Evolutionary conservation across 2,329 filamentous ascomycete species (phyloP), one percentile per base, ranked within the genome.

Genomic region (Tolypocladium inflatum): DNA sequence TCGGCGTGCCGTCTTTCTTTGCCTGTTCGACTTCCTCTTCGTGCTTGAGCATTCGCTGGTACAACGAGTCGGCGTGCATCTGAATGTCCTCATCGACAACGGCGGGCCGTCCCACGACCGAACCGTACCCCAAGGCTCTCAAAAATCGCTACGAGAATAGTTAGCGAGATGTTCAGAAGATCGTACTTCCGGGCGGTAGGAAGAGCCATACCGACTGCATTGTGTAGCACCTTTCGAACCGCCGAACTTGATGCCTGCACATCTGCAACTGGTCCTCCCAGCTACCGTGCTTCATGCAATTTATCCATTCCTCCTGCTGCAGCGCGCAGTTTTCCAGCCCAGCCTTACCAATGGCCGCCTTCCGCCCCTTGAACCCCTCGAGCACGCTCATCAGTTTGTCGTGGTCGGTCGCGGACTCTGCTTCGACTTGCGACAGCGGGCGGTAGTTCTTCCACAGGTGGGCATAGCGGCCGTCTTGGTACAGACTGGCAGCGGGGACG

Each of bases 381-480:
- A 97, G 78, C 58, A 97, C 86, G 69, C 90, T 85, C 70, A 83
- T 80, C 63, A 95, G 80, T 71, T 89, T 88, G 69, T 96, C 91
- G 67, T 91, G 85, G 65, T 94, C 89, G 43, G 83, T 84, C 70
- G 88, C 88, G 23, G 80, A 79, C 60, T 84, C 84, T 54, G 82
- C 79, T 67, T 93, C 87, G 60, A 95, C 76, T 58, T 88, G 79
- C 41, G 78, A 70, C 56, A 89, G 84, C 10, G 93, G 87, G 59
- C 82, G 82, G 79, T 99, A 99, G 59, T 83, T 90, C 74, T 91
- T 93, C 94, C 94, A 99, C 38, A 99, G 79, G 70, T 97, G 83
- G 58, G 92, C 91, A 73, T 85, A 85, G 51, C 82, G 79, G n/a
- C 82, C 82, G 67, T 85, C 82, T 58, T 77, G 80, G 68, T 78